Conservation (phyloP, 768 basidiomycete genomes). For the Lactifluus piperatus region DNA sequence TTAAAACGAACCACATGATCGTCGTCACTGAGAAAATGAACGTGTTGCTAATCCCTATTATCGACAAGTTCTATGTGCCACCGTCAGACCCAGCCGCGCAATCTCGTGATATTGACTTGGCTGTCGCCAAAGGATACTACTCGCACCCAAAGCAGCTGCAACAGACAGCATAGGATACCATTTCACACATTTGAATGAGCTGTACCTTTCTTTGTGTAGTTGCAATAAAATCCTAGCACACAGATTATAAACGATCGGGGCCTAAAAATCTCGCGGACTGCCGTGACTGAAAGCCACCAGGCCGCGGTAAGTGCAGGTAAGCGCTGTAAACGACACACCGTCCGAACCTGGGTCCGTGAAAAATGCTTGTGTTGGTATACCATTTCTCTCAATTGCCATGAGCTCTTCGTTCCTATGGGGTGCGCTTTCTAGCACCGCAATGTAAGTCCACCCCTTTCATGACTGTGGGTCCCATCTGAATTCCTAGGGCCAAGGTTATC, state of each 20-base stretch:
- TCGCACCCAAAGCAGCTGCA: constrained; percentile 34
- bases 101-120: constrained; percentile 71
- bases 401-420: constrained; percentile 62
- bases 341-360: neutral
- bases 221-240: too few relatives aligned
- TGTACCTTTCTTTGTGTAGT: neutral
- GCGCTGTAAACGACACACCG: too few relatives aligned
- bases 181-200: too few relatives aligned
- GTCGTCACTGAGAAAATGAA: constrained; percentile 96
- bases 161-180: neutral
- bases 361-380: neutral
- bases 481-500: constrained; percentile 42
- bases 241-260: too few relatives aligned
- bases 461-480: constrained; percentile 6
- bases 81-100: constrained; percentile 70
- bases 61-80: constrained; percentile 88
- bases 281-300: too few relatives aligned
- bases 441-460: constrained; percentile 1
- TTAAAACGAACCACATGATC: constrained; percentile 92
- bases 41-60: constrained; percentile 85
- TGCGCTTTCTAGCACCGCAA: constrained; percentile 54
- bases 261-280: too few relatives aligned
- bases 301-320: too few relatives aligned
- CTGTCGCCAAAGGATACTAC: constrained; percentile 74
- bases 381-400: constrained; percentile 24